Evolutionary conservation across 306 rosid species (phyloP).

Genomic region (Acmispon strigosus): DNA sequence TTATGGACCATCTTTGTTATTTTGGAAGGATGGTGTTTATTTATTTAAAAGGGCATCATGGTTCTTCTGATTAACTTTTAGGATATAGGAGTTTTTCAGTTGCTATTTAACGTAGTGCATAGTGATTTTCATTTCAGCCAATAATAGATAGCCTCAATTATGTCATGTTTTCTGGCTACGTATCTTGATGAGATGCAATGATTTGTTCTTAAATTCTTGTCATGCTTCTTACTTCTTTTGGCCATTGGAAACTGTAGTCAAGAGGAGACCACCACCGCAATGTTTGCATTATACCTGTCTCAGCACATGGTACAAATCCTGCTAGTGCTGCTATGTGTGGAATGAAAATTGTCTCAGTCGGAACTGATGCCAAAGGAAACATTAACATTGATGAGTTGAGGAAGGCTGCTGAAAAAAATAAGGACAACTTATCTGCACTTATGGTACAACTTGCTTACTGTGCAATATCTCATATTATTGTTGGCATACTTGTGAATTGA

Average conservation of each 20-base stretch:
- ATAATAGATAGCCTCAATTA: background rate
- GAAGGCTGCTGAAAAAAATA: slow-evolving; percentile 89
- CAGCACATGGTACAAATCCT: slow-evolving; percentile 99
- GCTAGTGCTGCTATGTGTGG: slow-evolving; percentile 99
- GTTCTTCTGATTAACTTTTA: slow-evolving; percentile 6
- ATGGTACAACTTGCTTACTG: slow-evolving; percentile 52
- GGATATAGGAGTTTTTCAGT: background rate
- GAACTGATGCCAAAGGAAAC: slow-evolving; percentile 99
- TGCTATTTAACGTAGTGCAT: background rate
- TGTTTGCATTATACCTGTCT: slow-evolving; percentile 95
- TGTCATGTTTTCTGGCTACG: slow-evolving; percentile 12
- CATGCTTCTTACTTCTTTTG: slow-evolving; percentile 16
- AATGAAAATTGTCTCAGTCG: slow-evolving; percentile 93
- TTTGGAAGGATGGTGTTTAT: background rate
- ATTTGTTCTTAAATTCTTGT: background rate
- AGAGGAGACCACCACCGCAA: slow-evolving; percentile 93
- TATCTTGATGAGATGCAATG: slow-evolving; percentile 9
- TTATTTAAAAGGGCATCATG: background rate
- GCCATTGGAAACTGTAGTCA: slow-evolving; percentile 52
- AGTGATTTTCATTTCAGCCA: background rate
- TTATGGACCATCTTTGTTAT: background rate
- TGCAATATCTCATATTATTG: background rate
- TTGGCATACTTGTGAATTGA: background rate
- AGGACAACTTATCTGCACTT: slow-evolving; percentile 78
- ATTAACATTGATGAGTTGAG: slow-evolving; percentile 82